These are phyloP conservation scores for Fusarium clavum DNA, from an alignment of 2,329 filamentous ascomycete species.

Conservation along the genomic window DNA sequence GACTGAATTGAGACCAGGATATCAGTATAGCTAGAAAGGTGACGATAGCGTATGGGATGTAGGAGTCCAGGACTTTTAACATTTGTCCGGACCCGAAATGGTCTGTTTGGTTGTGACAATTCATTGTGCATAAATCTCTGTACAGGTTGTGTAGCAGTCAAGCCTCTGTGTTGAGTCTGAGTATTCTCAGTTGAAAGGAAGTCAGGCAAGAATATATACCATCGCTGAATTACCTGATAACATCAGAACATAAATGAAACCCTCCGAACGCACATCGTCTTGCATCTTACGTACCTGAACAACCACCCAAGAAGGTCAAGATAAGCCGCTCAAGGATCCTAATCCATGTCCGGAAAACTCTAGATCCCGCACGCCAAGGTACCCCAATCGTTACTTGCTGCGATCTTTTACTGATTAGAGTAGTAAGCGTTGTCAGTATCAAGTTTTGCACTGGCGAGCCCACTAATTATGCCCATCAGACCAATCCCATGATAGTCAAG, in stretches of 20 bases:
- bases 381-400: background rate
- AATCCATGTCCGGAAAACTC: background rate
- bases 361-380: background rate
- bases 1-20: background rate
- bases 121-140: background rate
- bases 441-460: background rate
- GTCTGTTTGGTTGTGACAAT: background rate
- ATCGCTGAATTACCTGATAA: too few species aligned
- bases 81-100: background rate
- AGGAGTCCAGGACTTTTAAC: too few species aligned
- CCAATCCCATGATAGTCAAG: background rate
- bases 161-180: too few species aligned
- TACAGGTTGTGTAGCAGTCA: background rate
- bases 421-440: background rate
- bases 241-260: background rate
- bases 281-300: background rate
- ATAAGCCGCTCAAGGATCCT: background rate
- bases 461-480: background rate
- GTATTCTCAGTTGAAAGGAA: too few species aligned
- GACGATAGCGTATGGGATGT: background rate
- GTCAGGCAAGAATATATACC: too few species aligned
- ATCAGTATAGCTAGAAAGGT: background rate
- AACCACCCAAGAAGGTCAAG: too few species aligned
- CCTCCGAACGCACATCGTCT: background rate
- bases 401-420: background rate